A percentile compares a stretch with the other conserved stretches of the same genome.
These are phyloP conservation scores for Westerdykella sp. DNA, from an alignment of 2,329 filamentous ascomycete genomes.

Conservation along the genomic window DNA sequence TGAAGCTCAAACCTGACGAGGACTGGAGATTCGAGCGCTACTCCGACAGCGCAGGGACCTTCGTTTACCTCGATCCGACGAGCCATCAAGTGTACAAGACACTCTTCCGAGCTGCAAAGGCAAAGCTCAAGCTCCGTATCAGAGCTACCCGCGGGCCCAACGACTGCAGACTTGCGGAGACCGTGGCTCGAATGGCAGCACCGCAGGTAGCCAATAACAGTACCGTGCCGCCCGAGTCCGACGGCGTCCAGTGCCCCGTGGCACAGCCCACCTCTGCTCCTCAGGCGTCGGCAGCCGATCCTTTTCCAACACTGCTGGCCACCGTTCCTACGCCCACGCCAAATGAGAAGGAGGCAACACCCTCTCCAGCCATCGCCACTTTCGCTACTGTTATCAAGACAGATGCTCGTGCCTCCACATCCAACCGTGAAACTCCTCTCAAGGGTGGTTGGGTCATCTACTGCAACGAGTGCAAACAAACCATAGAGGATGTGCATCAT, in stretches of 20 bases:
- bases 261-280: no score
- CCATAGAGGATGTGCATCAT: conserved; percentile 68
- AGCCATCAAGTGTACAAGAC: conserved; percentile 91
- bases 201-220: not conserved
- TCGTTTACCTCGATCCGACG: conserved; percentile 68
- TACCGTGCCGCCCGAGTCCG: not conserved
- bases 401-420: conserved; percentile 6
- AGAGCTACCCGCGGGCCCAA: conserved; percentile 51
- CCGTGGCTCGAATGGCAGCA: not conserved
- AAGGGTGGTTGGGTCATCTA: conserved; percentile 66
- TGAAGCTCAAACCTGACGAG: conserved; percentile 40
- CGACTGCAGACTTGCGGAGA: not conserved
- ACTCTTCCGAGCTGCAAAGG: conserved; percentile 91
- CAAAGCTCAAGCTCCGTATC: conserved; percentile 94
- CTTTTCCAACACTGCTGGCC: no score
- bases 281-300: no score
- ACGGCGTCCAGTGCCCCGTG: conserved; percentile 1
- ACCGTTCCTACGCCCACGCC: no score
- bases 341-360: conserved; percentile 42
- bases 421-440: not conserved
- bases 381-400: conserved; percentile 22
- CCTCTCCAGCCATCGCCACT: conserved; percentile 7
- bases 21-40: conserved; percentile 67
- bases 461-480: conserved; percentile 82
- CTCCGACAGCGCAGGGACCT: conserved; percentile 83